Evolutionary conservation across 345 rosid genomes (phyloP), one percentile per base, ranked within the genome.

Genomic region (Sisymbrium irio): DNA sequence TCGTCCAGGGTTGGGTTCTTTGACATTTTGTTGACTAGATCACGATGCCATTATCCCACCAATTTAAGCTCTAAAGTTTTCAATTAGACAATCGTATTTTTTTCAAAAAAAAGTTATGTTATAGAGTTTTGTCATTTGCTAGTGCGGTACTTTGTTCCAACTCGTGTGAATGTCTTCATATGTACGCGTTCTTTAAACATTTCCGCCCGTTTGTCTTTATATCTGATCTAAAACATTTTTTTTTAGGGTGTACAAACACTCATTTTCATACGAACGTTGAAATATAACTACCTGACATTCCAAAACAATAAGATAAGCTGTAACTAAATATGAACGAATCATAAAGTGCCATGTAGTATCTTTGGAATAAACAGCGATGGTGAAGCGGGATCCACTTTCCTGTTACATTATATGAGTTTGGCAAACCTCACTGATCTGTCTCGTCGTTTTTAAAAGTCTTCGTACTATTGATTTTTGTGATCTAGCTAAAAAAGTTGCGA

Each of bases 1-100:
- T 87, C 91, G 78, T 86, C 74, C 87, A 91, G 33, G 91, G 90
- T 75, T 91, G 97, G 97, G 82, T 87, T 65, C 81, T 91, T 67
- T 88, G 82, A 88, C 35, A 62, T 39, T 64, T 42, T 39, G 67
- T 77, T 64, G 55, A 71, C 36, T 57, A n/a, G 9, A 71, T 47
- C 57, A 76, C 65, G 15, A 54, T 67, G 54, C 62, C 13, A 69
- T 30, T 9, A 28, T 53, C 70, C 35, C n/a, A 39, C 59, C 57
- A 45, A 30, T 40, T 60, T 30, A 36, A 67, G 68, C 62, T 40
- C 25, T 58, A 8, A 17, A 30, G 57, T 65, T 7, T 62, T 62
- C 20, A 41, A 22, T 62, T 51, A 37, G 7, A 18, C 19, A n/a
- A n/a, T 47, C 40, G 35, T 14, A 3, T 12, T 15, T 65, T 27